phyloP scores from a whole-genome alignment of 2,329 filamentous ascomycete genomes.

The Neurospora sp. region DNA sequence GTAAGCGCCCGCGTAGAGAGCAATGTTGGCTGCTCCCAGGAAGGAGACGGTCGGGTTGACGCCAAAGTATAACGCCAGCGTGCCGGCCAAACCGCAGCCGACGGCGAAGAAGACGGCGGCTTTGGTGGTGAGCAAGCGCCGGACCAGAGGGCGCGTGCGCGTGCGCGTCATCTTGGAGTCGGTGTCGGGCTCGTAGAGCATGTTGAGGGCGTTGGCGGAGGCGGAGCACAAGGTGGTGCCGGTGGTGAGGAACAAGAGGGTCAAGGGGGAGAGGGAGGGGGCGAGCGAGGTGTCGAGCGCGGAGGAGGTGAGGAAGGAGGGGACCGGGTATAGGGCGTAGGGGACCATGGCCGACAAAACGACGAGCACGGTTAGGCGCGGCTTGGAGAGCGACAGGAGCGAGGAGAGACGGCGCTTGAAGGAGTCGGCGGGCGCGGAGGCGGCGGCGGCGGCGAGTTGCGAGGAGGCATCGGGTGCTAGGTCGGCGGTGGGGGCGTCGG shows the following conservation, averaged over 20 bases:
- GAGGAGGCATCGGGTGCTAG: slow-evolving; percentile 36
- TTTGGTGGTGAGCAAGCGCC: slow-evolving; percentile 62
- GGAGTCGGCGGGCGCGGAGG: slow-evolving; percentile 38
- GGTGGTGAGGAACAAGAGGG: slow-evolving; percentile 80
- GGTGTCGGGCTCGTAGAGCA: slow-evolving; percentile 86
- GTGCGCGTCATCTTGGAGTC: slow-evolving; percentile 94
- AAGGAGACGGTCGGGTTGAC: slow-evolving; percentile 90
- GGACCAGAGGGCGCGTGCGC: slow-evolving; percentile 77
- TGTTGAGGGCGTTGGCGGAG: slow-evolving; percentile 89
- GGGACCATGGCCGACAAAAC: slow-evolving; percentile 83
- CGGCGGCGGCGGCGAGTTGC: slow-evolving; percentile 41
- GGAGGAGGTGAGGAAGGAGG: slow-evolving; percentile 66
- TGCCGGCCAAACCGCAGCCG: slow-evolving; percentile 58
- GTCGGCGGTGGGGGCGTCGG: slow-evolving; percentile 6
- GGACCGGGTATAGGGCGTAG: slow-evolving; percentile 88
- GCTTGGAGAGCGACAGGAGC: slow-evolving; percentile 88
- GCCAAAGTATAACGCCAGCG: slow-evolving; percentile 69
- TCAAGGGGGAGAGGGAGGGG: slow-evolving; percentile 81
- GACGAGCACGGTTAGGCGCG: slow-evolving; percentile 82
- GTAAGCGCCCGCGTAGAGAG: slow-evolving; percentile 83
- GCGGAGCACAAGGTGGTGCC: slow-evolving; percentile 86
- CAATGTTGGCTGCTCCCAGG: slow-evolving; percentile 75
- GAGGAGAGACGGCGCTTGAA: slow-evolving; percentile 61
- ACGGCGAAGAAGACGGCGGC: slow-evolving; percentile 71
- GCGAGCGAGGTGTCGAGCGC: slow-evolving; percentile 43